Base-by-base conservation (phyloP, 2,329 filamentous ascomycete genomes). In the Ophiostoma tasmaniense region DNA sequence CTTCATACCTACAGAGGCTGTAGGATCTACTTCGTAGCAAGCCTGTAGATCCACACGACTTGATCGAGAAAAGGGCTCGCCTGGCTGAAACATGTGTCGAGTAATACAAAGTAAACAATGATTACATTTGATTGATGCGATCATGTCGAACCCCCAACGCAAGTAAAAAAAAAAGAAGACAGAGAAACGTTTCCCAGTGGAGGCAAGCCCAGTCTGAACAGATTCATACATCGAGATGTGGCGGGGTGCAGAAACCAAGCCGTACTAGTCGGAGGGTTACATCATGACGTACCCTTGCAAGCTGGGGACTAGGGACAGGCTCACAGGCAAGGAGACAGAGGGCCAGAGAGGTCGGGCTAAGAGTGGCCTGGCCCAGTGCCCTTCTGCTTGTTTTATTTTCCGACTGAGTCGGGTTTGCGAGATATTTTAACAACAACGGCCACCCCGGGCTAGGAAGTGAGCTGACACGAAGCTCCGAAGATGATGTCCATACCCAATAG, bases 181-280 rank as follows among this genome's bases (percentile, higher is more conserved):
- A 45, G n/a, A n/a, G n/a, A 17, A 45, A n/a, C 4, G 20, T 45
- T 17, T 17, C 17, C 5, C 7, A n/a, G 20, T 6, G 20, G 2
- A 45, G 20, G 17, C 42, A 45, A 45, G 42, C 42, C 65, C 7
- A 11, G 20, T 5, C 17, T 39, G 30, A 13, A 39, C 37, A n/a
- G n/a, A n/a, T n/a, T n/a, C n/a, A n/a, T 33, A 17, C 39, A 45
- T 50, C 37, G 64, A 42, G 39, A 45, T 45, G 35, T 30, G 64
- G 22, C 64, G 64, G 37, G 64, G 64, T 59, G 52, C 52, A 59
- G 52, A 59, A 59, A 30, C 52, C 52, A 59, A 30, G 52, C 55
- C 25, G 50, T 22, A 7, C 42, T 42, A 28, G 25, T 39, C 33
- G 64, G 39, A 66, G 64, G 5, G 39, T 52, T 66, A 25, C 52